Evolutionary conservation across 208 protist genomes (phyloP).

Genomic region (Ichthyophonus hoferi): DNA sequence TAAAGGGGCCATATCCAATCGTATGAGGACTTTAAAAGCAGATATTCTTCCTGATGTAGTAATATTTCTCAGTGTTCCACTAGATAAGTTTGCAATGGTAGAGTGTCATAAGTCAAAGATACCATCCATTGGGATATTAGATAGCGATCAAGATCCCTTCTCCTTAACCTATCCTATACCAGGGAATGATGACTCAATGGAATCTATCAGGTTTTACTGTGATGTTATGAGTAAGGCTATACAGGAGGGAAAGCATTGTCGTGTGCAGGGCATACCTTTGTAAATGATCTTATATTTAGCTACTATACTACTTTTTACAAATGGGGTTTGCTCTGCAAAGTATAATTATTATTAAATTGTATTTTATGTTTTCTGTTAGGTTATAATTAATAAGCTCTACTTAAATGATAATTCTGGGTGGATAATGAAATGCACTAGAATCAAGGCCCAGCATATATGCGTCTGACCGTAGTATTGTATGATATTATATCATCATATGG

Average conservation of each 20-base stretch:
- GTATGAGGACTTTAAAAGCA: neutral
- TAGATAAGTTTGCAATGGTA: neutral
- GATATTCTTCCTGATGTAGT: neutral
- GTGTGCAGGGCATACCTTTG: neutral
- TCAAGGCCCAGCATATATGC: neutral
- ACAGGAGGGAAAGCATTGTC: neutral
- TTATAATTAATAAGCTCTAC: too few species aligned
- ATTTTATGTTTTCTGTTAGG: too few species aligned
- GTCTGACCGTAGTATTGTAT: neutral
- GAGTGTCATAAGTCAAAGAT: neutral
- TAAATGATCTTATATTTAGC: neutral
- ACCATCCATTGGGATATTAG: constrained; percentile 20
- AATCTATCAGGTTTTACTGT: neutral
- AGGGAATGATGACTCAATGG: constrained; percentile 22
- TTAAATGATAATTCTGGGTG: neutral
- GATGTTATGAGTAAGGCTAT: neutral
- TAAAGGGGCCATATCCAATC: constrained; percentile 10
- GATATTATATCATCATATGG: too few species aligned
- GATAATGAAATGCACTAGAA: neutral
- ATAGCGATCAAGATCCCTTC: constrained; percentile 5
- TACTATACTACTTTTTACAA: neutral
- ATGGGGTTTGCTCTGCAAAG: neutral
- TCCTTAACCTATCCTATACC: constrained; percentile 9
- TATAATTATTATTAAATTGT: too few species aligned
- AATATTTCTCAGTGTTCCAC: neutral